A percentile compares a stretch with the other conserved stretches of the same genome.
phyloP scores from a whole-genome alignment of 352 stramenopile species.

The Pythium scleroteichum region DNA sequence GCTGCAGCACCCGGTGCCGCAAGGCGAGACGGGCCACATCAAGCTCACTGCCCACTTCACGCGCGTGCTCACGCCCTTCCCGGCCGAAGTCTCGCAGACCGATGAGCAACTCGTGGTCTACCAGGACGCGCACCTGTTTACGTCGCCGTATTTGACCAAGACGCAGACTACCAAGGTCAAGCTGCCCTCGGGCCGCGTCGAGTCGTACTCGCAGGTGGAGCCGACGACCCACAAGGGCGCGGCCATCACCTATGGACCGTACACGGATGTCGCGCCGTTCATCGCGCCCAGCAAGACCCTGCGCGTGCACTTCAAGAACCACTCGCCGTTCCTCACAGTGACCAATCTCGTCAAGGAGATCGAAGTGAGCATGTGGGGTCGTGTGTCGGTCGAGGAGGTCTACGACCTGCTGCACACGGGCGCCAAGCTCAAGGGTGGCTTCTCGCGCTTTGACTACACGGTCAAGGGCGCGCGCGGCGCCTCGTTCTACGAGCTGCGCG shows the following conservation, averaged over 20 bases:
- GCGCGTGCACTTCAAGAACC: conserved; percentile 85
- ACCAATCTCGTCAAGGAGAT: conserved; percentile 84
- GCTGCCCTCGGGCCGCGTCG: conserved; percentile 68
- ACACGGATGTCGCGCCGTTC: conserved; percentile 58
- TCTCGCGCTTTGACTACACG: conserved; percentile 87
- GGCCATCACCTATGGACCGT: conserved; percentile 78
- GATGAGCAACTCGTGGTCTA: conserved; percentile 88
- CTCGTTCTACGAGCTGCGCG: conserved; percentile 78
- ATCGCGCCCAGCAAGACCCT: conserved; percentile 36
- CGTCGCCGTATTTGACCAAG: conserved; percentile 75
- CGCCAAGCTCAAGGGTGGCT: conserved; percentile 81
- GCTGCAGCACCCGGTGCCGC: conserved; percentile 57
- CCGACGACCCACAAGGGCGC: conserved; percentile 75
- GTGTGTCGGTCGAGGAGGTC: conserved; percentile 86
- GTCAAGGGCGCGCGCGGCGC: conserved; percentile 58
- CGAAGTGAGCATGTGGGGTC: conserved; percentile 90
- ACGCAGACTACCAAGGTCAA: conserved; percentile 88
- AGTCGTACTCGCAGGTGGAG: conserved; percentile 62
- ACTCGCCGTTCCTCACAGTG: conserved; percentile 85
- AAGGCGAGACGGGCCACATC: conserved; percentile 51
- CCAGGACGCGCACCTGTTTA: conserved; percentile 59
- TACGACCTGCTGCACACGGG: conserved; percentile 87
- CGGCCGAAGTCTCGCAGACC: conserved; percentile 69
- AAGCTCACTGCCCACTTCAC: conserved; percentile 84
- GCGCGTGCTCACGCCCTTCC: conserved; percentile 77